A percentile compares a stretch with the other conserved stretches of the same genome.
Evolutionary conservation across 2,329 filamentous ascomycete genomes (phyloP).

Genomic region (Arthrobotrys sphaeroides): DNA sequence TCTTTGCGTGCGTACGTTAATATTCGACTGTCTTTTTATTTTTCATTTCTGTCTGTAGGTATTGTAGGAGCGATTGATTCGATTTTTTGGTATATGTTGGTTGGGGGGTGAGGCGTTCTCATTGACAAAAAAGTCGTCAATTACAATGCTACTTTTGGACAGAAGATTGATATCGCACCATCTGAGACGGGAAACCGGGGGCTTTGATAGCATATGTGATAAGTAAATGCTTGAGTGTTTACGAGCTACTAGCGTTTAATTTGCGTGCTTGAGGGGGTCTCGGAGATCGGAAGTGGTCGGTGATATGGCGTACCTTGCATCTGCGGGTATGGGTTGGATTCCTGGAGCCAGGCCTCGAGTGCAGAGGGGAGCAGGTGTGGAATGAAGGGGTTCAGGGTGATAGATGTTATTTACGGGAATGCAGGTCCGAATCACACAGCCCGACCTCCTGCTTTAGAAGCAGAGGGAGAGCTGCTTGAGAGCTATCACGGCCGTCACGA

Average conservation of each 20-base stretch:
- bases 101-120: not conserved
- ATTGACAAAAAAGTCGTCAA: conserved; percentile 29
- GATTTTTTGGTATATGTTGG: not conserved
- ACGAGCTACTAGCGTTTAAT: too few species aligned
- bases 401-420: too few species aligned
- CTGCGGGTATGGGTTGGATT: not conserved
- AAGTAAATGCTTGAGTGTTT: not conserved
- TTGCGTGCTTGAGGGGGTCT: not conserved
- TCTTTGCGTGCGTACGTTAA: too few species aligned
- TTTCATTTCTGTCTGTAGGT: not conserved
- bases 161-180: too few species aligned
- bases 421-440: not conserved
- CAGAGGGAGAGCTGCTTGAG: too few species aligned
- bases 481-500: not conserved
- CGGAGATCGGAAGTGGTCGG: conserved; percentile 1
- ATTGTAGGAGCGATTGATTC: conserved; percentile 8
- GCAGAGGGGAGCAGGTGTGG: too few species aligned
- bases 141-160: conserved; percentile 45
- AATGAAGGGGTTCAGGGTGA: too few species aligned
- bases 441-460: too few species aligned
- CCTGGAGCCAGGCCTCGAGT: not conserved
- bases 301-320: not conserved
- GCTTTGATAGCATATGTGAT: too few species aligned
- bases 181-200: too few species aligned
- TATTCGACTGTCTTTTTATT: not conserved